These are phyloP conservation scores for Oryza nivara DNA, from an alignment of 176 grass and related monocot genomes.

Conservation along the genomic window DNA sequence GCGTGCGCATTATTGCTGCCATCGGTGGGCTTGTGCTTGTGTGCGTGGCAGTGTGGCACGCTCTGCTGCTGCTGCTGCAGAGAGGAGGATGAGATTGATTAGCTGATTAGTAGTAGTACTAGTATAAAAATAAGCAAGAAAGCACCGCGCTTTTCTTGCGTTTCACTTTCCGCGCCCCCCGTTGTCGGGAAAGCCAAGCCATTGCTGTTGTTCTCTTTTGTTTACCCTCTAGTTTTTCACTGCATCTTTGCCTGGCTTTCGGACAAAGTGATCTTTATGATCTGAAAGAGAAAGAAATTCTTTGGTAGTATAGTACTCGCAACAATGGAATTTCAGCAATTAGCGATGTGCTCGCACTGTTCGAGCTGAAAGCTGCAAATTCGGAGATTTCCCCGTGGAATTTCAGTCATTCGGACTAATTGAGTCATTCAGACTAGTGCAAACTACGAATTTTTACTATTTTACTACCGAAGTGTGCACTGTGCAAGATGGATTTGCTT, in stretches of 20 bases:
- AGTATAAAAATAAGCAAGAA: slow-evolving; percentile 4
- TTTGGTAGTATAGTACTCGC: not conserved
- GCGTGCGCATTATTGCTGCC: slow-evolving; percentile 50
- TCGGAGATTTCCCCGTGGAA: not conserved
- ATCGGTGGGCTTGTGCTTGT: slow-evolving; percentile 8
- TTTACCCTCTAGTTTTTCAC: not conserved
- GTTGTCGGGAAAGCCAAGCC: slow-evolving; percentile 36
- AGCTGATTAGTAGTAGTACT: not conserved
- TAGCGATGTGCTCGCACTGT: not conserved
- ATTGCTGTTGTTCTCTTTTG: not conserved
- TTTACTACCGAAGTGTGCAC: not conserved
- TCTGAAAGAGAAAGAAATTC: not conserved
- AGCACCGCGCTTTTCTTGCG: slow-evolving; percentile 40
- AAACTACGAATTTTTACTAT: not conserved
- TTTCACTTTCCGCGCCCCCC: slow-evolving; percentile 44
- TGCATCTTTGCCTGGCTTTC: slow-evolving; percentile 1
- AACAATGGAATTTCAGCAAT: not conserved
- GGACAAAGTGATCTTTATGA: not conserved
- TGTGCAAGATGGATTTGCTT: not conserved
- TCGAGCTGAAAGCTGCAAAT: not conserved
- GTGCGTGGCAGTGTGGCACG: slow-evolving; percentile 7
- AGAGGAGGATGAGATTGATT: not conserved
- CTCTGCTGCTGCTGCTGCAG: slow-evolving; percentile 8
- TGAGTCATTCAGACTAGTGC: no score
- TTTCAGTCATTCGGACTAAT: not conserved